Evolutionary conservation across 768 basidiomycete genomes (phyloP).

Genomic region (Auricularia heimuer): DNA sequence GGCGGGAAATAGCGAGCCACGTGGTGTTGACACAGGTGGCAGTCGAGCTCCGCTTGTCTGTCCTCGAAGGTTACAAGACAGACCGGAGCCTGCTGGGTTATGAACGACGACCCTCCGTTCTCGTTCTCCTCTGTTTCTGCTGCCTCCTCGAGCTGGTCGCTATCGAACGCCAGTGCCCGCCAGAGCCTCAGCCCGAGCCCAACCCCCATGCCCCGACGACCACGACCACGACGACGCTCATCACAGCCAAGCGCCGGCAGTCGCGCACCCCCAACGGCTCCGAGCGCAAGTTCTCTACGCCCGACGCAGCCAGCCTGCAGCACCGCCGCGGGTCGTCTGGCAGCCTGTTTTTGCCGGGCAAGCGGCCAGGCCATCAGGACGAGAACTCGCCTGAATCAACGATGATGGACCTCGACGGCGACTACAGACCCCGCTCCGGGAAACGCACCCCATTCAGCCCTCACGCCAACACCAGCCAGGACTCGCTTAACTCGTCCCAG

Average conservation of each 20-base stretch:
- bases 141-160: too few species aligned
- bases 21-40: too few species aligned
- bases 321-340: neutral
- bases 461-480: neutral
- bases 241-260: neutral
- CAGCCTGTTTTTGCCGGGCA: neutral
- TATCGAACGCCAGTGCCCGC: too few species aligned
- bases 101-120: too few species aligned
- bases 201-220: neutral
- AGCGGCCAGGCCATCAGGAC: neutral
- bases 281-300: neutral
- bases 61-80: too few species aligned
- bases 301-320: neutral
- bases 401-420: neutral
- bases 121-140: too few species aligned
- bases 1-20: too few species aligned
- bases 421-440: neutral
- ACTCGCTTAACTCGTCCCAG: constrained; percentile 1
- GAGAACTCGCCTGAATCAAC: neutral
- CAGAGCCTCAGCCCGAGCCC: neutral
- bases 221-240: neutral
- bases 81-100: too few species aligned
- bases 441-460: neutral
- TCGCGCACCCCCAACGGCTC: neutral
- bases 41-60: too few species aligned